Evolutionary conservation across 257 asterid species (phyloP).

Genomic region (Voacanga thouarsii): DNA sequence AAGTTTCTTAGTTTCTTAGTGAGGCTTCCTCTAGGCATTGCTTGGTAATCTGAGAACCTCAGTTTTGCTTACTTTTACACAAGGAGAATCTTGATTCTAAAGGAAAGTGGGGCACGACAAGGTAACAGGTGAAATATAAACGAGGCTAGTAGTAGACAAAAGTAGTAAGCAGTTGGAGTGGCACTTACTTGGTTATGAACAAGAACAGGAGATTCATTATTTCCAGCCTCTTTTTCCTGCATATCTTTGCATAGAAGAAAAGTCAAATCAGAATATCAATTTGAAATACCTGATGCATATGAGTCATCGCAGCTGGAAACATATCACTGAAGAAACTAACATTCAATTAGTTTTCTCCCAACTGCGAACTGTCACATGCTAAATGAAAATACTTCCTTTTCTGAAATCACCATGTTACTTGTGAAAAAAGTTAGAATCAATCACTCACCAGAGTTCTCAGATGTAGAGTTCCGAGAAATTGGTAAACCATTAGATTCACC

Average conservation of each 20-base stretch:
- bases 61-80: neutral
- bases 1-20: neutral
- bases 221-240: conserved; percentile 39
- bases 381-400: neutral
- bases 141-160: neutral
- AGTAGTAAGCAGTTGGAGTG: neutral
- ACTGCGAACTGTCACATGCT: neutral
- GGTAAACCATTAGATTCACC: conserved; percentile 31
- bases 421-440: conserved; percentile 6
- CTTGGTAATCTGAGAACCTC: neutral
- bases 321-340: neutral
- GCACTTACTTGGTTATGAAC: conserved; percentile 54
- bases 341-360: neutral
- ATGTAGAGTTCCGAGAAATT: conserved; percentile 31
- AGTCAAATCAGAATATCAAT: neutral
- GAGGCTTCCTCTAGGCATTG: neutral
- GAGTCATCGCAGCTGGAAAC: neutral
- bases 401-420: neutral
- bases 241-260: conserved; percentile 27
- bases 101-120: neutral
- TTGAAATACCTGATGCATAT: neutral
- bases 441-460: conserved; percentile 26
- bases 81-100: neutral
- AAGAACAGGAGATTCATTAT: conserved; percentile 43
- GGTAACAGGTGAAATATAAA: neutral